phyloP scores from a whole-genome alignment of 2,329 filamentous ascomycete genomes.

The Didymella sp. region DNA sequence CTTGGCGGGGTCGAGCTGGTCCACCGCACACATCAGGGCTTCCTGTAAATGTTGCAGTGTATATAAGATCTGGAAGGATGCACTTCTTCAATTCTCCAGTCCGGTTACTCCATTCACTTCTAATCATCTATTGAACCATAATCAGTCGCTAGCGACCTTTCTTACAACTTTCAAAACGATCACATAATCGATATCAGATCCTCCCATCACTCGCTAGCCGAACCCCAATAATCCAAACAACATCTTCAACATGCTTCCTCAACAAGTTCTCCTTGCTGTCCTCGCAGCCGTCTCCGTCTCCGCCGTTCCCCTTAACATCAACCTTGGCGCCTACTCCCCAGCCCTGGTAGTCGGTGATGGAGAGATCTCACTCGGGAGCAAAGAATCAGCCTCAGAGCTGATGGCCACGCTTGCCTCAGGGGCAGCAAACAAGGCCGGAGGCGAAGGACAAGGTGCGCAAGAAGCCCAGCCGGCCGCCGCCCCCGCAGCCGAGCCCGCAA shows the following conservation, averaged over 20 bases:
- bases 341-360: conserved; percentile 63
- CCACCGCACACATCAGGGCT: conserved; percentile 17
- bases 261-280: conserved; percentile 47
- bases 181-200: conserved; percentile 27
- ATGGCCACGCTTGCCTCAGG: conserved; percentile 57
- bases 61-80: conserved; percentile 39
- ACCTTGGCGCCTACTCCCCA: conserved; percentile 60
- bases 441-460: conserved; percentile 30
- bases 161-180: conserved; percentile 27
- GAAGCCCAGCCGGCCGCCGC: conserved; percentile 23
- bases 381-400: conserved; percentile 51
- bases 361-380: conserved; percentile 58
- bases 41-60: conserved; percentile 18
- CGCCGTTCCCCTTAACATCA: conserved; percentile 60
- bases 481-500: conserved; percentile 17
- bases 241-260: conserved; percentile 47
- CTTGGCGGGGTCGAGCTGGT: conserved; percentile 40
- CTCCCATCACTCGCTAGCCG: conserved; percentile 18
- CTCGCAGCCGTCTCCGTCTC: conserved; percentile 42
- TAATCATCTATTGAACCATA: conserved; percentile 34
- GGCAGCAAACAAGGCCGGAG: conserved; percentile 34
- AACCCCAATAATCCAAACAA: conserved; percentile 14
- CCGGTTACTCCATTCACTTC: conserved; percentile 50
- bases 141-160: conserved; percentile 45
- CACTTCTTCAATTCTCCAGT: conserved; percentile 44